Evolutionary conservation across 164 flowering plant species (phyloP), one percentile per base, ranked within the genome.

Genomic region (Saururus chinensis): DNA sequence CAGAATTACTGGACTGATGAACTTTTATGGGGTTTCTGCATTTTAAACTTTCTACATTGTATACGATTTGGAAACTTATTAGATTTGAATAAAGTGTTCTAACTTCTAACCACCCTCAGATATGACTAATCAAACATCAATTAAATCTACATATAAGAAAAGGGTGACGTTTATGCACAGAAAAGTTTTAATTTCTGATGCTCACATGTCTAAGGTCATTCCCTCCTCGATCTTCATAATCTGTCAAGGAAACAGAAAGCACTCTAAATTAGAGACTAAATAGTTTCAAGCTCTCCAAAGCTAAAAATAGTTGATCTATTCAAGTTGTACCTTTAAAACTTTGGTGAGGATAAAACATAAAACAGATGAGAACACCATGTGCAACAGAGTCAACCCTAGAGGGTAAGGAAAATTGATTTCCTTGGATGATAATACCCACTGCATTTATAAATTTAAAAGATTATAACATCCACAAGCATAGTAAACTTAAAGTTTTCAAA

Each of bases 401-500:
- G 98, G 98, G 66, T 86, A 93, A 22, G 98, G 98, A 67, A 93
- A 93, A 74, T 93, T 93, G 60, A 93, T 86, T 76, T 88, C 85
- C 80, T 93, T 88, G 2, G 98, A 93, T 25, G 98, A 93, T 76
- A 93, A 76, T 70, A 93, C 96, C 97, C 97, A 93, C 98, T 93
- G 92, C 82, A 81, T 51, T 63, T 6, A 53, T 10, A 45, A 45
- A 45, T 45, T 8, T 17, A 45, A 45, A 45, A 17, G 0, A 45
- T 9, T 17, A 12, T n/a, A 45, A 45, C 49, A 45, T 45, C 49
- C 14, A 45, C 11, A 12, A 45, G 49, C 49, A 45, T 2, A 45
- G 49, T 13, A 9, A 45, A 45, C 17, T 45, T 17, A 45, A 12
- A 9, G 2, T 17, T 17, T 45, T 1, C 49, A 45, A 45, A 1